These are phyloP conservation scores for Xylariaceae sp. DNA, from an alignment of 2,329 filamentous ascomycete species.

Conservation along the genomic window DNA sequence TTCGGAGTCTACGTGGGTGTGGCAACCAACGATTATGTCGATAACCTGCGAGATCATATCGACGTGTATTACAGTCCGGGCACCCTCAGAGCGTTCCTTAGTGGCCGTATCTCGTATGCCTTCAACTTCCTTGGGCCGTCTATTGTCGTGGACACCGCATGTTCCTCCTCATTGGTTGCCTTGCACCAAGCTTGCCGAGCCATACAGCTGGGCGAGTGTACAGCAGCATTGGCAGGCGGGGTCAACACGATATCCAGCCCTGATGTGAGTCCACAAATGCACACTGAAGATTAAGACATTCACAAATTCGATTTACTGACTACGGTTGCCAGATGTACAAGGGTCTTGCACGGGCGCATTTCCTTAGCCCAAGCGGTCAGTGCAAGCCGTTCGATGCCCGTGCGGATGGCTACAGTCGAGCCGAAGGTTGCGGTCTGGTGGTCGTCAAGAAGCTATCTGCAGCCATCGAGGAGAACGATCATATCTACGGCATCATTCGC, in stretches of 20 bases:
- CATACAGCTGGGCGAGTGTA: slow-evolving; percentile 12
- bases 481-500: slow-evolving; percentile 15
- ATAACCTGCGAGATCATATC: slow-evolving; percentile 26
- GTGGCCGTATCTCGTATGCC: slow-evolving; percentile 24
- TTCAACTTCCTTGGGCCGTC: slow-evolving; percentile 28
- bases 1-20: slow-evolving; percentile 31
- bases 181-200: slow-evolving; percentile 29
- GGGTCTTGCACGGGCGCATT: slow-evolving; percentile 15
- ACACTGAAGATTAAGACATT: too few relatives aligned
- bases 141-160: slow-evolving; percentile 27
- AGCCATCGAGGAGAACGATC: slow-evolving; percentile 15
- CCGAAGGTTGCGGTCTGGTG: slow-evolving; percentile 9
- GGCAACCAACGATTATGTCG: slow-evolving; percentile 27
- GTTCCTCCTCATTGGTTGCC: slow-evolving; percentile 29
- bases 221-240: slow-evolving; percentile 18
- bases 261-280: slow-evolving; percentile 17
- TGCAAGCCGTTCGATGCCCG: slow-evolving; percentile 9
- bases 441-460: slow-evolving; percentile 9
- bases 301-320: too few relatives aligned
- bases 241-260: slow-evolving; percentile 19
- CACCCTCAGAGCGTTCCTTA: slow-evolving; percentile 17
- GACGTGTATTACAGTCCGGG: slow-evolving; percentile 29
- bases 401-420: slow-evolving; percentile 8
- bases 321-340: slow-evolving; percentile 14
- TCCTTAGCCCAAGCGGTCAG: slow-evolving; percentile 11